Base-by-base conservation (phyloP, 768 basidiomycete species). In the Amanita molliuscula region DNA sequence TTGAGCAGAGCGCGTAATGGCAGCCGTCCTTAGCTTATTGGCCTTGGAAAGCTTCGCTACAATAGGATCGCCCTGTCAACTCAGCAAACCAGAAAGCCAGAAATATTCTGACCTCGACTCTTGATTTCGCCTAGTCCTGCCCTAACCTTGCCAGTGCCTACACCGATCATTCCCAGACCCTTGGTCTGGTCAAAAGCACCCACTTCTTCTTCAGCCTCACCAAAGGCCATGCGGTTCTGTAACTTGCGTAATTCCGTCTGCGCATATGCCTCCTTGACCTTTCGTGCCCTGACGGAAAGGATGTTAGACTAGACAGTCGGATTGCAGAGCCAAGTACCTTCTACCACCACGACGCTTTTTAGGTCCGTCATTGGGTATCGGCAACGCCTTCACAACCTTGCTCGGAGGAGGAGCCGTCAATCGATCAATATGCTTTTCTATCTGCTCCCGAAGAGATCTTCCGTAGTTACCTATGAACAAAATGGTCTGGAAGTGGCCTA, bases 131-230 rank as follows among this genome's bases (percentile, higher is more conserved):
- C 92, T 45, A 81, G 64, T 25, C 84, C 84, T 10, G 92, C 92
- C 48, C 96, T 75, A 46, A 99, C 87, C 64, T 91, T 89, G 20
- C 96, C 96, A 5, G 85, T 83, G 15, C 81, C 73, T 47, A 75
- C 75, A 34, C 93, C 92, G 54, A 98, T 89, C 94, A 99, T 98
- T 53, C 96, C 96, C 62, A 98, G 66, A 4, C 96, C 96, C 71
- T 91, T 89, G n/a, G 93, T 94, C 70, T 97, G 84, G 68, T 96
- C 96, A 58, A 91, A 94, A 28, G 93, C 89, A 15, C 93, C 95
- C 38, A 94, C 88, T 64, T 99, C 96, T 60, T 94, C 85, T 61
- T 98, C 96, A 1, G 84, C 86, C 65, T 95, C 84, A 36, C 95
- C 96, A 59, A 99, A 98, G 49, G 74, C 81, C 87, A 98, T 88